Evolutionary conservation across 768 basidiomycete genomes (phyloP).

Genomic region (Mycena floridula): DNA sequence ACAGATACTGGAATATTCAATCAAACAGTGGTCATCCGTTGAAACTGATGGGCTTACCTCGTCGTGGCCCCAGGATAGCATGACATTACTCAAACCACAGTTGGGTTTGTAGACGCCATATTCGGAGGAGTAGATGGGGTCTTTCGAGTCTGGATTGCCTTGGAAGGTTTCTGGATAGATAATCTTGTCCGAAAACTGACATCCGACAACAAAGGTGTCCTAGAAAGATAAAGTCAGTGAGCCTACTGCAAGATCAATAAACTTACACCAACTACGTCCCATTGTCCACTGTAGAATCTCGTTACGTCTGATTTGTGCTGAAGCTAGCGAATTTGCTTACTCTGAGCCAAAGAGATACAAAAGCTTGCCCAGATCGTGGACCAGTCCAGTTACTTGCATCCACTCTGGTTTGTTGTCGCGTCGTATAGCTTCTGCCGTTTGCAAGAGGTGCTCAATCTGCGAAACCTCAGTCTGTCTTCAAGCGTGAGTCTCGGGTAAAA

Average conservation of each 20-base stretch:
- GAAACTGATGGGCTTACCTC: conserved; percentile 44
- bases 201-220: conserved; percentile 81
- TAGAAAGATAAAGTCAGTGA: conserved; percentile 12
- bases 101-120: conserved; percentile 72
- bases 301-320: too few species aligned
- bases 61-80: conserved; percentile 90
- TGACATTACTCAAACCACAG: conserved; percentile 81
- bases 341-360: conserved; percentile 77
- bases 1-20: conserved; percentile 67
- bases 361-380: conserved; percentile 89
- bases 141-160: conserved; percentile 63
- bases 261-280: conserved; percentile 87
- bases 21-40: conserved; percentile 4
- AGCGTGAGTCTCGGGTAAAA: neutral
- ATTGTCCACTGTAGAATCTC: conserved; percentile 61
- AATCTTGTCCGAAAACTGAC: conserved; percentile 78
- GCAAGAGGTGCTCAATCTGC: conserved; percentile 87
- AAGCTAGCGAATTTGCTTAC: too few species aligned
- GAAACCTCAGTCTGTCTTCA: conserved; percentile 63
- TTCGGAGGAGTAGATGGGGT: conserved; percentile 63
- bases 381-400: conserved; percentile 86
- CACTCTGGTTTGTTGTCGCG: conserved; percentile 84
- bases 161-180: conserved; percentile 76
- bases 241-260: conserved; percentile 6
- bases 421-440: conserved; percentile 87